phyloP scores from a whole-genome alignment of 257 asterid genomes.

The Nicotiana benthamiana region DNA sequence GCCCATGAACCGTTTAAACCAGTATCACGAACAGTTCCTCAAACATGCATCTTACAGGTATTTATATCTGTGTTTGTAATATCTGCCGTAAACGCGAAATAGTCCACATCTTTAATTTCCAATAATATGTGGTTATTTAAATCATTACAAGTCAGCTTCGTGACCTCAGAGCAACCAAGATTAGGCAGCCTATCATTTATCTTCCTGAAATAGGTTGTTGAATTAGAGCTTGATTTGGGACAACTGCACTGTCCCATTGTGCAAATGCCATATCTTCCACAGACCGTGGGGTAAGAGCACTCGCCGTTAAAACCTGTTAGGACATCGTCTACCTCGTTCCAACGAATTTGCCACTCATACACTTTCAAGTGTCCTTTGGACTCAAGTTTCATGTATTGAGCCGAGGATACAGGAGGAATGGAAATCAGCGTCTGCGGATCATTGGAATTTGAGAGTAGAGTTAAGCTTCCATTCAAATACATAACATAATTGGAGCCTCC shows the following conservation, averaged over 20 bases:
- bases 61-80: slow-evolving; percentile 1
- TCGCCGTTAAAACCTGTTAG: not conserved
- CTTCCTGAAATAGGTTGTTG: slow-evolving; percentile 3
- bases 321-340: slow-evolving; percentile 1
- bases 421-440: not conserved
- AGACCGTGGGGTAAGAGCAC: slow-evolving; percentile 9
- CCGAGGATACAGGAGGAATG: not conserved
- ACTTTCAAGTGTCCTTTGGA: slow-evolving; percentile 20
- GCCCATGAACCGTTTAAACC: not conserved
- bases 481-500: not conserved
- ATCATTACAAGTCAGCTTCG: not conserved
- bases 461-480: slow-evolving; percentile 10
- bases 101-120: slow-evolving; percentile 4
- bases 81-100: slow-evolving; percentile 8
- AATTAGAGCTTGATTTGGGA: slow-evolving; percentile 1
- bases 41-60: slow-evolving; percentile 10
- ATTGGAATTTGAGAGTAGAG: not conserved
- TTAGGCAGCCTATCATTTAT: not conserved
- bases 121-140: not conserved
- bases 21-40: slow-evolving; percentile 13
- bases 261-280: slow-evolving; percentile 19
- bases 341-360: slow-evolving; percentile 6
- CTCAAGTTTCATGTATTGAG: slow-evolving; percentile 11
- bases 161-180: slow-evolving; percentile 8
- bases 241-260: slow-evolving; percentile 8